Conservation (phyloP, 352 stramenopile genomes). For the Pythium plurisporium region DNA sequence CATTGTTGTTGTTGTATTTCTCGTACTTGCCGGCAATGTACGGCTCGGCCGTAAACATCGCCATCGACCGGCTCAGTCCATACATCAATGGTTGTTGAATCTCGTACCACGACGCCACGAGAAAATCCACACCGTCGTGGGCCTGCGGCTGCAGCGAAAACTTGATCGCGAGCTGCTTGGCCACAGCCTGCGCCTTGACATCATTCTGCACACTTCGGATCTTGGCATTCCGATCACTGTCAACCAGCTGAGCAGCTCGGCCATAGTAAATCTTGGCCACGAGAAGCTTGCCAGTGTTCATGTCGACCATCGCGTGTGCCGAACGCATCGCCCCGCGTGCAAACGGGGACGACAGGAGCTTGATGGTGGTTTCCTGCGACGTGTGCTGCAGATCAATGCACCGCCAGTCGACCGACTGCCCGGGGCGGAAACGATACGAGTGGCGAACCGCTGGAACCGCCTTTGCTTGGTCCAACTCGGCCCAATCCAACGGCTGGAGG, state of each 20-base stretch:
- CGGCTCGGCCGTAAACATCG: conserved; percentile 34
- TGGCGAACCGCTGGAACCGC: conserved; percentile 28
- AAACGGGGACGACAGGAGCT: conserved; percentile 27
- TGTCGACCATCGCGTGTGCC: conserved; percentile 32
- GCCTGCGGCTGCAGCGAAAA: conserved; percentile 11
- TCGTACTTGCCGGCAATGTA: conserved; percentile 35
- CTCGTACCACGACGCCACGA: conserved; percentile 17
- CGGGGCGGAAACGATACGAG: conserved; percentile 28
- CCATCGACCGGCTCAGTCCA: conserved; percentile 17
- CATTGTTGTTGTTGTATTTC: conserved; percentile 50
- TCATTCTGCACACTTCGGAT: conserved; percentile 24
- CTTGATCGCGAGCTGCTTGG: conserved; percentile 24
- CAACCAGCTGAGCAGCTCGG: no score
- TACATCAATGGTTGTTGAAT: neutral
- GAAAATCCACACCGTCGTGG: conserved; percentile 34
- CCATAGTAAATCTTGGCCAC: conserved; percentile 40
- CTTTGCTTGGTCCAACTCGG: neutral
- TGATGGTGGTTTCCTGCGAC: conserved; percentile 34
- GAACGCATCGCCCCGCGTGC: conserved; percentile 32
- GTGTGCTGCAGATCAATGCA: conserved; percentile 28
- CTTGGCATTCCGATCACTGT: no score
- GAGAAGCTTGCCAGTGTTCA: conserved; percentile 24
- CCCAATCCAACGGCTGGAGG: conserved; percentile 30
- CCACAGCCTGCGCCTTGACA: conserved; percentile 37
- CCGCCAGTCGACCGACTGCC: conserved; percentile 24